Conservation (phyloP, 129 eudicot genomes). For the Kitagawia praeruptora region DNA sequence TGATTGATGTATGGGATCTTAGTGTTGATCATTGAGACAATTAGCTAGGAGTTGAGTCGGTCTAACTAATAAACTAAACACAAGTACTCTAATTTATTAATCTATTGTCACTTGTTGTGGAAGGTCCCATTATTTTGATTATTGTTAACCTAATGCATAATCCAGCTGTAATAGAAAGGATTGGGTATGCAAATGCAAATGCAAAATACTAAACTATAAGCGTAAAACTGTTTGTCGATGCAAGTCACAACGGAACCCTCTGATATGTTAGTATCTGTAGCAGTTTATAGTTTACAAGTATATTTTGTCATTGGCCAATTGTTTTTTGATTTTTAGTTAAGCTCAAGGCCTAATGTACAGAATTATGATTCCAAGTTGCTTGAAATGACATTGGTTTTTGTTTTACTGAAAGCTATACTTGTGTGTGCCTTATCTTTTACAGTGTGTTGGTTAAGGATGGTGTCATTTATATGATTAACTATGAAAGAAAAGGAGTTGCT, state of each 20-base stretch:
- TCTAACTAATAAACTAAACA: not conserved
- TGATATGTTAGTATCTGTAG: not conserved
- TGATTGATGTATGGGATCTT: not conserved
- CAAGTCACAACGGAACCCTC: not conserved
- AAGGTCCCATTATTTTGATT: not conserved
- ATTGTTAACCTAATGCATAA: constrained; percentile 8
- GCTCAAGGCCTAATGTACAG: not conserved
- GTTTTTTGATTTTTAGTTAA: not conserved
- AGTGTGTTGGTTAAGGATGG: not conserved
- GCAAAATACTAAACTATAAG: constrained; percentile 8
- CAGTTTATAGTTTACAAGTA: not conserved
- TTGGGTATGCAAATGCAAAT: constrained; percentile 10
- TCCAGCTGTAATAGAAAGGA: constrained; percentile 10
- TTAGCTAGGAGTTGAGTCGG: not conserved
- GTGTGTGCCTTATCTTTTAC: not conserved
- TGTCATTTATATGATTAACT: not conserved
- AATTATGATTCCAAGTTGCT: not conserved
- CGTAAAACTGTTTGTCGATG: constrained; percentile 4
- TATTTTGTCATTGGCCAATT: not conserved
- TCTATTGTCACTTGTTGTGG: not conserved
- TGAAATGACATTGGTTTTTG: not conserved
- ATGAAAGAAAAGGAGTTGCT: not conserved
- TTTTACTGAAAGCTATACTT: not conserved
- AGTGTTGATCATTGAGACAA: constrained; percentile 5
- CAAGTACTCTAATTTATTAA: not conserved